Evolutionary conservation across 305 asterid genomes (phyloP).

Genomic region (Fraxinus nigra): DNA sequence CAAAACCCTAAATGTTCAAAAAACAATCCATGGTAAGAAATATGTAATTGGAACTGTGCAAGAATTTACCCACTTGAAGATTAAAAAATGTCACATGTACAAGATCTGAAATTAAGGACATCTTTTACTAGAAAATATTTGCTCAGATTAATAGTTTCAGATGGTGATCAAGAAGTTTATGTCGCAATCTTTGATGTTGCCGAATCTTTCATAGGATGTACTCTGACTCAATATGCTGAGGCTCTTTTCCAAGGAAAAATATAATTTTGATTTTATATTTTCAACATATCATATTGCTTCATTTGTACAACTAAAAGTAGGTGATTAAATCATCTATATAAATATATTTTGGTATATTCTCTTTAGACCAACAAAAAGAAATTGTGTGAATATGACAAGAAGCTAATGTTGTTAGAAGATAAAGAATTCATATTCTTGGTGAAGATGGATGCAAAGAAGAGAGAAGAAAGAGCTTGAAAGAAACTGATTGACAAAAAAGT

Average conservation of each 20-base stretch:
- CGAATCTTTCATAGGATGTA: background rate
- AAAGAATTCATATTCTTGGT: background rate
- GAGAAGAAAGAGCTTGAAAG: background rate
- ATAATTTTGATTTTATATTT: background rate
- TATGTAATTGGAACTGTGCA: background rate
- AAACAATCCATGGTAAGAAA: background rate
- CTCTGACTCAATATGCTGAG: background rate
- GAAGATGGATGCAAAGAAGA: background rate
- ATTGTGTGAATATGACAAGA: too few relatives aligned
- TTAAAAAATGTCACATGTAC: background rate
- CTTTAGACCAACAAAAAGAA: too few relatives aligned
- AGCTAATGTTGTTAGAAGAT: background rate
- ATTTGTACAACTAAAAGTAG: background rate
- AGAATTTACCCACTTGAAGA: background rate
- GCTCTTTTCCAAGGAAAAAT: background rate
- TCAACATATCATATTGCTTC: too few relatives aligned
- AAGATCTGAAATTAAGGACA: background rate
- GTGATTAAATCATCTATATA: background rate
- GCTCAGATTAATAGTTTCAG: background rate
- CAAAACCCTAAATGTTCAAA: too few relatives aligned
- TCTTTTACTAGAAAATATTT: background rate
- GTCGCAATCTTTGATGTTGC: background rate
- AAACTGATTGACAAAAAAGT: background rate
- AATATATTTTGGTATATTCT: too few relatives aligned
- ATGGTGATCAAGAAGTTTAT: background rate